These are phyloP conservation scores for bread wheat (Triticum aestivum) DNA, from an alignment of 176 grass and related monocot genomes.

Conservation along the genomic window DNA sequence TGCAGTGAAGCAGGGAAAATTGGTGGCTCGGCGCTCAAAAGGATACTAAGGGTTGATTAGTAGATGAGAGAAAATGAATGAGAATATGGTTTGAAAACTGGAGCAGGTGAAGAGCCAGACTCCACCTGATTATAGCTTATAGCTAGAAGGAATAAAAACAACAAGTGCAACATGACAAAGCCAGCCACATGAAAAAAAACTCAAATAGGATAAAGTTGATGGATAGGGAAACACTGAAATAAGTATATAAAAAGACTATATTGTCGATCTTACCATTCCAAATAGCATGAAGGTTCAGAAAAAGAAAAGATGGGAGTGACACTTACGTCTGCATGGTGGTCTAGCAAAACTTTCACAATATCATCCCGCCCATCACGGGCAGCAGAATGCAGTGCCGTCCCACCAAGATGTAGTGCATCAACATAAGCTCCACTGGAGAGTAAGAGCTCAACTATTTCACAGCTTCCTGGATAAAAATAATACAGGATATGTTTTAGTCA, in stretches of 20 bases:
- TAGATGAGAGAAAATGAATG: neutral
- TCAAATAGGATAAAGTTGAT: neutral
- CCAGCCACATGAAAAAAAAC: neutral
- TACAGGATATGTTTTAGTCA: neutral
- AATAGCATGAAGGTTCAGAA: neutral
- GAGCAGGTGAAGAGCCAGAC: neutral
- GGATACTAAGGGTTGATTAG: neutral
- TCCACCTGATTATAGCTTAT: neutral
- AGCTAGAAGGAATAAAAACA: neutral
- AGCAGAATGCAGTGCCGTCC: conserved; percentile 30
- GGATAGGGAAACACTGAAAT: neutral
- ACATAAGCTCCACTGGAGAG: conserved; percentile 25
- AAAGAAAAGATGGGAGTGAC: neutral
- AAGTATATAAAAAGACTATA: neutral
- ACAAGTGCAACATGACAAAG: neutral
- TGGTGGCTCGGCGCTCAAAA: neutral
- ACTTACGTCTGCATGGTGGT: conserved; percentile 32
- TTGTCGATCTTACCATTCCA: neutral
- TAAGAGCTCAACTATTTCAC: conserved; percentile 34
- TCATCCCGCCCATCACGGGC: neutral
- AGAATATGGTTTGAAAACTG: neutral
- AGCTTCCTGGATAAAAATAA: conserved; percentile 20
- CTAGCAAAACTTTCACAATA: conserved; percentile 40
- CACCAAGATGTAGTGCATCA: neutral
- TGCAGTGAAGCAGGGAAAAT: neutral